Percentiles rank a stretch among this genome's conserved stretches.
These are phyloP conservation scores for Wallacemonas rigidus DNA, from an alignment of 208 protist species.

Conservation along the genomic window DNA sequence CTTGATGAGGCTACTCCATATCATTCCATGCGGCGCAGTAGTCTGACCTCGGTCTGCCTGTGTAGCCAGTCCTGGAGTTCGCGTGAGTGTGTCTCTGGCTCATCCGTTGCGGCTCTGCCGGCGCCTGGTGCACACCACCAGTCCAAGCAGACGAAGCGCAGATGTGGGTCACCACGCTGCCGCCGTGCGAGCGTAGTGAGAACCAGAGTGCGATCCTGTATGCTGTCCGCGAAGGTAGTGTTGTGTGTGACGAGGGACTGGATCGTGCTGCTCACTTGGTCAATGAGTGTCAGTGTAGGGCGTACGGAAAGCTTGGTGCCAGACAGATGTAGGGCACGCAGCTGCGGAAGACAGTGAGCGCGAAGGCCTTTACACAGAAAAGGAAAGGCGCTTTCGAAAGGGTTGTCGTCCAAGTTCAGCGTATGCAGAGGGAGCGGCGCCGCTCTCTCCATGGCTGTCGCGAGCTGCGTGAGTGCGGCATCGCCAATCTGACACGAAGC, in stretches of 20 bases:
- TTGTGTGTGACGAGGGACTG: slow-evolving; percentile 42
- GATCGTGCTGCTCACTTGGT: slow-evolving; percentile 53
- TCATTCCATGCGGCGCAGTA: slow-evolving; percentile 22
- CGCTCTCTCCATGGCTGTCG: slow-evolving; percentile 32
- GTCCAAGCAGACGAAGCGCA: slow-evolving; percentile 29
- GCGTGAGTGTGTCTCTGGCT: slow-evolving; percentile 4
- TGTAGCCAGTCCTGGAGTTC: slow-evolving; percentile 31
- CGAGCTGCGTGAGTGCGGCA: slow-evolving; percentile 45
- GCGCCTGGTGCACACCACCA: slow-evolving; percentile 22
- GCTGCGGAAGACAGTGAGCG: slow-evolving; percentile 38
- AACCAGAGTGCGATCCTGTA: slow-evolving; percentile 37
- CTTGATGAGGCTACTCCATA: background rate
- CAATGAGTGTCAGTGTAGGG: slow-evolving; percentile 53
- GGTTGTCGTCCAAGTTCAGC: slow-evolving; percentile 50
- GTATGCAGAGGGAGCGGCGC: slow-evolving; percentile 44
- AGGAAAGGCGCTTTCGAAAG: slow-evolving; percentile 43
- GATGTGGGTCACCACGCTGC: slow-evolving; percentile 26
- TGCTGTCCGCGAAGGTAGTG: slow-evolving; percentile 50
- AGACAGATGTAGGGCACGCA: slow-evolving; percentile 57
- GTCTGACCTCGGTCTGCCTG: slow-evolving; percentile 26
- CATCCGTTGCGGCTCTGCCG: slow-evolving; percentile 1
- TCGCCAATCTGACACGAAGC: slow-evolving; percentile 40
- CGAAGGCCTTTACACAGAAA: slow-evolving; percentile 72
- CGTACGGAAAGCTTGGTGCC: slow-evolving; percentile 55
- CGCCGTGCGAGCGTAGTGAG: slow-evolving; percentile 51